Evolutionary conservation across 495 filamentous ascomycete genomes (phyloP), one percentile per base, ranked within the genome.

Genomic region (Aspergillus avenaceus): DNA sequence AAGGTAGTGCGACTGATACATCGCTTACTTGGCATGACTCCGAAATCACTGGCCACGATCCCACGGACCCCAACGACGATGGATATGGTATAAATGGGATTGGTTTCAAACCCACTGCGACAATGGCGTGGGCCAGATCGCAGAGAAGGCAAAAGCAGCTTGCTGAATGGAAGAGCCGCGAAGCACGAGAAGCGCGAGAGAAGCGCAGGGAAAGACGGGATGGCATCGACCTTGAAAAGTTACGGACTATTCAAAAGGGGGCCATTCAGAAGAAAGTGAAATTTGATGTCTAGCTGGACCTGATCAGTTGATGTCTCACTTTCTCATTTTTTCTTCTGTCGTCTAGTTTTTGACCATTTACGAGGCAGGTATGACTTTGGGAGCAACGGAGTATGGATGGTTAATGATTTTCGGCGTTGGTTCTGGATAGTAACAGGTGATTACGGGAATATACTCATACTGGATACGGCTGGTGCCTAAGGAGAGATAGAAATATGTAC

Each of bases 61-160:
- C 84, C 3, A 76, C 76, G 25, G 87, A 90, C 62, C 84, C 83
- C 31, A 81, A 78, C 47, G 87, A 90, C 54, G 86, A 90, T 65
- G 86, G 86, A 22, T 86, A 86, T 28, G 86, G 86, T 29, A 88
- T 90, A 54, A 89, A 95, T 65, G 92, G 92, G 12, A 86, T 97
- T 59, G 92, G 91, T 1, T 97, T 95, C 67, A 85, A 82, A 54
- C 92, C 92, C 0, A 97, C 90, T 8, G 78, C 91, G 14, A 86
- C 87, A 26, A 83, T 91, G 25, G 91, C 90, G 1, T 84, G 88
- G 64, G 82, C 83, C 22, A 76, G 92, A 47, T 76, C 80, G 6
- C 81, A 90, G 63, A 86, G 82, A 63, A 77, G 91, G 51, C 79
- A 82, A 58, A 84, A 86, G 66, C 92, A 97, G 67, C 76, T 97